Percentiles rank a stretch among this genome's conserved stretches.
Conservation (phyloP, 192 early-diverging fungal genomes). For the Coemansia aciculifera region DNA sequence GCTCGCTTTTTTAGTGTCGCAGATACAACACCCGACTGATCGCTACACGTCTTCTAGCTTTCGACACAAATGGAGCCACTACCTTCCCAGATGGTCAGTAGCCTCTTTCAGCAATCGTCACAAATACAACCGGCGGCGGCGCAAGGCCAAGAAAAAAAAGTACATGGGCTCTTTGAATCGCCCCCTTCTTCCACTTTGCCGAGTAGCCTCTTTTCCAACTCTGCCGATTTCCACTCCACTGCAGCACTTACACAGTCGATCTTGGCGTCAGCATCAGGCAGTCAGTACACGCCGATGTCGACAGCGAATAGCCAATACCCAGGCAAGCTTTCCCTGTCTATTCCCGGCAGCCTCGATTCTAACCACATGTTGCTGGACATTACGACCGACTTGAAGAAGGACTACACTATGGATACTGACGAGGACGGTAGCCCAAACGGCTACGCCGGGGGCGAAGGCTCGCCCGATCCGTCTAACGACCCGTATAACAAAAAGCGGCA, state of each 20-base stretch:
- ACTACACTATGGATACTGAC: slow-evolving; percentile 16
- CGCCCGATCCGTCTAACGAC: slow-evolving; percentile 31
- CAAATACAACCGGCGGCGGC: slow-evolving; percentile 22
- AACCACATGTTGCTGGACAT: slow-evolving; percentile 1
- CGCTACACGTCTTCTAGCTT: neutral
- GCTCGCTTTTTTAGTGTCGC: neutral
- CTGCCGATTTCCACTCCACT: neutral
- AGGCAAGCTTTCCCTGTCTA: neutral
- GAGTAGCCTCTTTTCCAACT: neutral
- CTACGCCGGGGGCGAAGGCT: slow-evolving; percentile 7
- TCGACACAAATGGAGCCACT: slow-evolving; percentile 34
- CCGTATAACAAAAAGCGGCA: slow-evolving; percentile 60
- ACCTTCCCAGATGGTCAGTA: slow-evolving; percentile 25
- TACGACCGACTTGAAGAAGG: neutral
- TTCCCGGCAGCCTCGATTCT: neutral
- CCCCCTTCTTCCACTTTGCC: no score
- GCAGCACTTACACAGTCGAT: slow-evolving; percentile 2
- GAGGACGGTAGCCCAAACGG: slow-evolving; percentile 4
- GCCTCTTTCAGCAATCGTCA: slow-evolving; percentile 37
- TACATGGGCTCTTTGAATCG: neutral
- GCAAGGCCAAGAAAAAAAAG: neutral
- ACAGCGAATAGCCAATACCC: neutral
- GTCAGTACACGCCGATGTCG: slow-evolving; percentile 9
- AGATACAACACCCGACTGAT: slow-evolving; percentile 8
- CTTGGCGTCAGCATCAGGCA: neutral